Evolutionary conservation across 2,329 filamentous ascomycete species (phyloP).

Genomic region (Colletotrichum trifolii): DNA sequence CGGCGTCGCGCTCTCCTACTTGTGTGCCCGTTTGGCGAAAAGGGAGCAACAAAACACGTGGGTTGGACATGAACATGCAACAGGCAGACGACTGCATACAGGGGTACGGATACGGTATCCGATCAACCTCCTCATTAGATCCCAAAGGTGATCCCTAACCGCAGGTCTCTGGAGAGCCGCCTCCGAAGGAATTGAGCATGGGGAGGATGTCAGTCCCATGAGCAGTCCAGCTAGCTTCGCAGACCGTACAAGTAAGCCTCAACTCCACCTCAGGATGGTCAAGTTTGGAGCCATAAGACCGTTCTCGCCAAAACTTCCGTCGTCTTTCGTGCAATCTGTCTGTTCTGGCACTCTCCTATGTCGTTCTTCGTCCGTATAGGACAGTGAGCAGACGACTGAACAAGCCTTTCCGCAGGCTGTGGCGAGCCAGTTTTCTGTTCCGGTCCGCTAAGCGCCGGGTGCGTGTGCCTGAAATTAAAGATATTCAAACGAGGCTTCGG

Average conservation of each 20-base stretch:
- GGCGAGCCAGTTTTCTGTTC: no score
- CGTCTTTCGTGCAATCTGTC: no score
- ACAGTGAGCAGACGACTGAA: no score
- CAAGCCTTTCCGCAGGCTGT: no score
- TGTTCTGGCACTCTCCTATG: no score
- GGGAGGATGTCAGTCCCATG: neutral
- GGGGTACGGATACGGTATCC: neutral
- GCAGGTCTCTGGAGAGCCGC: neutral
- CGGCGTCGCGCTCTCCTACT: neutral
- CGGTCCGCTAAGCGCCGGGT: no score
- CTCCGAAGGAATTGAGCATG: no score
- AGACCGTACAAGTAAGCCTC: no score
- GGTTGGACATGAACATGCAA: neutral
- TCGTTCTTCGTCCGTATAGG: no score
- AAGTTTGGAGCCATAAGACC: neutral
- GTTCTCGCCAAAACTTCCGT: no score
- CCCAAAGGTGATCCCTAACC: neutral
- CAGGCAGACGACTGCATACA: neutral
- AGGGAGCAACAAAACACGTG: neutral
- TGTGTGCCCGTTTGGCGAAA: neutral
- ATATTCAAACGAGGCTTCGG: neutral
- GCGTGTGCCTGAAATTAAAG: neutral
- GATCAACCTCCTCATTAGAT: conserved; percentile 2
- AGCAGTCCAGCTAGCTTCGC: no score
- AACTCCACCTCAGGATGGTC: neutral